Percentiles rank a stretch among this genome's conserved stretches.
Conservation (phyloP, 1,284 basidiomycete genomes). For the Pascua sp. region DNA sequence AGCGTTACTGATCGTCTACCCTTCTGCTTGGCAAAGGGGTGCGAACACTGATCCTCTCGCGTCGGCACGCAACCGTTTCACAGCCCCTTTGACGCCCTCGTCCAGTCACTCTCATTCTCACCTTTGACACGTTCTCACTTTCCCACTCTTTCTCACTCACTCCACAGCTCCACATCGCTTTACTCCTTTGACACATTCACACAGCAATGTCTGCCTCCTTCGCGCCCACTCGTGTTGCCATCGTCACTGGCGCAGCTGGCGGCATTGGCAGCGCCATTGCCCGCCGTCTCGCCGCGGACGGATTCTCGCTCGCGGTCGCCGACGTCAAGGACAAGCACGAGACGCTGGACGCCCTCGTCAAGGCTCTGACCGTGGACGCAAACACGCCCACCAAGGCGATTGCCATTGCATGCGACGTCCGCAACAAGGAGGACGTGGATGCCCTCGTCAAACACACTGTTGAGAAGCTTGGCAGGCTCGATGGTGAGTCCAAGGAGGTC, state of each 20-base stretch:
- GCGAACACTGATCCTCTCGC: too few species aligned
- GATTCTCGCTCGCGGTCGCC: constrained; percentile 49
- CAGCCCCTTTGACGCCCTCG: too few species aligned
- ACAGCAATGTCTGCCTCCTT: too few species aligned
- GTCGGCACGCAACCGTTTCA: too few species aligned
- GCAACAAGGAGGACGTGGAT: constrained; percentile 35
- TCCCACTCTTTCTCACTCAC: too few species aligned
- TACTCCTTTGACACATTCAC: too few species aligned
- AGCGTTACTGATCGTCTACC: too few species aligned
- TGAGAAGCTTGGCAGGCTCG: constrained; percentile 41
- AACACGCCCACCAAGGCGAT: constrained; percentile 30
- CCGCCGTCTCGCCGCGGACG: constrained; percentile 51
- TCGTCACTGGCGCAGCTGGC: constrained; percentile 52
- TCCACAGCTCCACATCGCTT: too few species aligned
- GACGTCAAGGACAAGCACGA: constrained; percentile 42
- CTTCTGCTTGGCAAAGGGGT: too few species aligned
- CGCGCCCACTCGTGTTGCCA: constrained; percentile 30
- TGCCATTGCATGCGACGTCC: constrained; percentile 41
- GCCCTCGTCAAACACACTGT: constrained; percentile 37
- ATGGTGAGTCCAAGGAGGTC: constrained; percentile 19
- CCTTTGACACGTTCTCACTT: too few species aligned
- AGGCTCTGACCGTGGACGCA: constrained; percentile 24
- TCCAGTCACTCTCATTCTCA: too few species aligned
- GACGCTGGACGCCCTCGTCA: constrained; percentile 14
- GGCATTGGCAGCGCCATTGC: constrained; percentile 54